These are phyloP conservation scores for Nigrograna mackinnonii DNA, from an alignment of 2,329 filamentous ascomycete species.

Conservation along the genomic window DNA sequence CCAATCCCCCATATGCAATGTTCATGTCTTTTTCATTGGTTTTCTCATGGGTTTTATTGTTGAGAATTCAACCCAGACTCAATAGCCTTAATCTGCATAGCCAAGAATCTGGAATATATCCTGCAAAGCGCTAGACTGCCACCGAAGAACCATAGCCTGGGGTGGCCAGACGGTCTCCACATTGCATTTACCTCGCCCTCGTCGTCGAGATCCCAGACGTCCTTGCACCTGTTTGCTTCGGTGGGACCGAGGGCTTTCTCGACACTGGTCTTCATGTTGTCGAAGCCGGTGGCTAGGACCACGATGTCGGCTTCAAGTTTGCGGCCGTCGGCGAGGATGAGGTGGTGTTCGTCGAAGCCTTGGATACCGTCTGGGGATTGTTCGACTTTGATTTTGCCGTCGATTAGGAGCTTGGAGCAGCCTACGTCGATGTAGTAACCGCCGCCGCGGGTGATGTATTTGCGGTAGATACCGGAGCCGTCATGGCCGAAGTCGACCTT, in stretches of 20 bases:
- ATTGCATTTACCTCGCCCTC: slow-evolving; percentile 42
- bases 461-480: slow-evolving; percentile 60
- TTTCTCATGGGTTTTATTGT: too few relatives aligned
- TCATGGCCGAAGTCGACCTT: slow-evolving; percentile 62
- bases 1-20: too few relatives aligned
- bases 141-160: slow-evolving; percentile 45
- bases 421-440: slow-evolving; percentile 75
- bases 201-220: slow-evolving; percentile 48
- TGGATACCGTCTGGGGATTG: slow-evolving; percentile 53
- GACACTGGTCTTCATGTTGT: slow-evolving; percentile 69
- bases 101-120: slow-evolving; percentile 41
- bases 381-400: slow-evolving; percentile 67
- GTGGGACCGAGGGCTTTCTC: slow-evolving; percentile 65
- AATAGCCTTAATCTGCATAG: slow-evolving; percentile 45
- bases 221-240: slow-evolving; percentile 60
- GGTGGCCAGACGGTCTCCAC: slow-evolving; percentile 44
- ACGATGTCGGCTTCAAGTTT: slow-evolving; percentile 65
- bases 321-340: slow-evolving; percentile 54
- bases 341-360: slow-evolving; percentile 51
- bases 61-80: slow-evolving; percentile 42
- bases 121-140: slow-evolving; percentile 41
- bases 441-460: slow-evolving; percentile 68
- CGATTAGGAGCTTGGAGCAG: slow-evolving; percentile 62
- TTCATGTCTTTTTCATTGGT: too few relatives aligned
- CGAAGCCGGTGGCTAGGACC: slow-evolving; percentile 59